Conservation (phyloP, 2,329 filamentous ascomycete species). For the Dactylellina haptotyla region DNA sequence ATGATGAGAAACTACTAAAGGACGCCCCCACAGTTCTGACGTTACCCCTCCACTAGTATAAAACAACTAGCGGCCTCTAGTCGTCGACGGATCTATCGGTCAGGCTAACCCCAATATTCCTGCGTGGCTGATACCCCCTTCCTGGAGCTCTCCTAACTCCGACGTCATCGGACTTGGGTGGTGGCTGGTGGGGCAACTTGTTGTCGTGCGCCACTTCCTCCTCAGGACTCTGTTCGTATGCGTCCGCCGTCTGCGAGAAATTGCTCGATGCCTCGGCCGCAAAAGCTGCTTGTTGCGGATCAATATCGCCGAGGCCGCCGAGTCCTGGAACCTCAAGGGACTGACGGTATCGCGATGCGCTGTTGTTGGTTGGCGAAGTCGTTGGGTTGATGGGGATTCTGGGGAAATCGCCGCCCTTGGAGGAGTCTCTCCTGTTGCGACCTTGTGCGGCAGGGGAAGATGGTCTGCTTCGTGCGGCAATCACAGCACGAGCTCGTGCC, state of each 20-base stretch:
- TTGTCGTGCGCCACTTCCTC: conserved; percentile 61
- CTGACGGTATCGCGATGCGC: conserved; percentile 33
- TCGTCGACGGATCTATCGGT: conserved; percentile 83
- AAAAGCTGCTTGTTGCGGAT: conserved; percentile 58
- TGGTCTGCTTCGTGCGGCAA: conserved; percentile 77
- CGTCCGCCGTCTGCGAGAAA: conserved; percentile 59
- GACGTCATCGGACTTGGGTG: conserved; percentile 56
- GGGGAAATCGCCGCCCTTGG: conserved; percentile 59
- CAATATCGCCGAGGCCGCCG: conserved; percentile 42
- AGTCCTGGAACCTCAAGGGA: conserved; percentile 42
- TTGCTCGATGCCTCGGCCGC: conserved; percentile 64
- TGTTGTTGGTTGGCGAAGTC: conserved; percentile 36
- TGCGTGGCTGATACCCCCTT: conserved; percentile 54
- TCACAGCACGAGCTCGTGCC: conserved; percentile 84
- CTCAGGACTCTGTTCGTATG: conserved; percentile 55
- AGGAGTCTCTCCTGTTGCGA: conserved; percentile 59
- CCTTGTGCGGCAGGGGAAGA: conserved; percentile 74
- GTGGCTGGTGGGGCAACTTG: conserved; percentile 54
- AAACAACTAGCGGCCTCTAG: conserved; percentile 60
- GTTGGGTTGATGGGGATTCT: conserved; percentile 59
- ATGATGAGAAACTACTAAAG: neutral
- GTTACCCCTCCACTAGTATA: neutral
- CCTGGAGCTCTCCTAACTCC: conserved; percentile 40
- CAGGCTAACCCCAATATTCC: conserved; percentile 70
- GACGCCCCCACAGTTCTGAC: neutral